phyloP scores from a whole-genome alignment of 768 basidiomycete species.

The Melanogaster broomeanus region DNA sequence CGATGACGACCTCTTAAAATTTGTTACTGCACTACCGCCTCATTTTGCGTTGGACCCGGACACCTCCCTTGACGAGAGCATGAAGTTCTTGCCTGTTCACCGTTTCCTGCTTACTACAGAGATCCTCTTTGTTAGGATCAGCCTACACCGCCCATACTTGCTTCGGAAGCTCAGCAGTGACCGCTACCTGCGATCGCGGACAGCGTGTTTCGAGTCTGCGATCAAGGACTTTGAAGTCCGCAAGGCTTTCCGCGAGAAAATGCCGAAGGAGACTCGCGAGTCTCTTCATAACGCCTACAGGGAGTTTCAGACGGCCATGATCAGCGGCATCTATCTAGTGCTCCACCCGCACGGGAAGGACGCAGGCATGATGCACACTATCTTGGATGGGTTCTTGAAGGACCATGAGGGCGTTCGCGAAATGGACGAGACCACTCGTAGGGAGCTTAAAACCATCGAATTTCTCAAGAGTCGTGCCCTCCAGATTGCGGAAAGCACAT shows the following conservation, averaged over 20 bases:
- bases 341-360: slow-evolving; percentile 74
- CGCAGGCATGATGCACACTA: slow-evolving; percentile 71
- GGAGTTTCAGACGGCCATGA: slow-evolving; percentile 89
- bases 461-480: slow-evolving; percentile 73
- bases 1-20: slow-evolving; percentile 82
- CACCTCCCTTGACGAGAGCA: slow-evolving; percentile 67
- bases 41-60: slow-evolving; percentile 79
- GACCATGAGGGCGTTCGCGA: slow-evolving; percentile 55
- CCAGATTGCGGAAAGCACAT: slow-evolving; percentile 43
- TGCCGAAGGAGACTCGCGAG: slow-evolving; percentile 63
- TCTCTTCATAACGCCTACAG: slow-evolving; percentile 81
- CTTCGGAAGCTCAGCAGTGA: slow-evolving; percentile 73
- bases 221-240: slow-evolving; percentile 84
- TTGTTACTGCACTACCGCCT: slow-evolving; percentile 75
- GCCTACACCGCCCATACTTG: slow-evolving; percentile 86
- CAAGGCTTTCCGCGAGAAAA: slow-evolving; percentile 60
- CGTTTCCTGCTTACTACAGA: slow-evolving; percentile 90
- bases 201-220: slow-evolving; percentile 90
- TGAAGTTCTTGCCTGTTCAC: slow-evolving; percentile 73
- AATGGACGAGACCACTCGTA: slow-evolving; percentile 78
- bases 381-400: slow-evolving; percentile 75
- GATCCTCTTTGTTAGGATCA: slow-evolving; percentile 82
- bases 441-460: slow-evolving; percentile 85
- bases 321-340: slow-evolving; percentile 83
- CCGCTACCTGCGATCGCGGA: slow-evolving; percentile 77